Conservation (phyloP, 306 rosid genomes). For the Crotalaria pallida region DNA sequence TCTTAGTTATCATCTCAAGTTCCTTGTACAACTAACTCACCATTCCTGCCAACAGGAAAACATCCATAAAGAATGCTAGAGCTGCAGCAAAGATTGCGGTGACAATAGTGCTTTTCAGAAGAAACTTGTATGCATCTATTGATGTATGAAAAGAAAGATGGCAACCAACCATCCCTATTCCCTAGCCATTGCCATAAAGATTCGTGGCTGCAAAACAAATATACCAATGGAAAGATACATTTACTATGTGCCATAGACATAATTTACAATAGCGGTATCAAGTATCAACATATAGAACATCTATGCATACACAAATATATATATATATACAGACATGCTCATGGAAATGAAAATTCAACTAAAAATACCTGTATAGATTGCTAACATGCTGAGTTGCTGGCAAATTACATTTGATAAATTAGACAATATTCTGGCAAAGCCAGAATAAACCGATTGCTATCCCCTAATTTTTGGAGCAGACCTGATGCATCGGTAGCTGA, state of each 20-base stretch:
- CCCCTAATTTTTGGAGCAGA: too few species aligned
- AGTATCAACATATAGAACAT: neutral
- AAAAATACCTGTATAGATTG: neutral
- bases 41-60: conserved; percentile 72
- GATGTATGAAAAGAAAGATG: conserved; percentile 48
- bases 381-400: neutral
- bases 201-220: conserved; percentile 51
- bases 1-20: neutral
- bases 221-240: neutral
- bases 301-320: neutral
- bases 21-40: conserved; percentile 36
- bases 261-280: neutral
- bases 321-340: neutral
- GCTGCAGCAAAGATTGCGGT: conserved; percentile 46
- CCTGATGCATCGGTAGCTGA: neutral
- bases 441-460: neutral
- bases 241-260: conserved; percentile 9
- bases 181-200: conserved; percentile 65
- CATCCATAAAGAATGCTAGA: conserved; percentile 80
- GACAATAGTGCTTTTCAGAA: conserved; percentile 45
- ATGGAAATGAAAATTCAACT: neutral
- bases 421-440: neutral
- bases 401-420: neutral
- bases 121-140: conserved; percentile 33
- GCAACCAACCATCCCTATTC: conserved; percentile 54